Percentiles rank a stretch among this genome's conserved stretches.
Conservation (phyloP, 2,329 filamentous ascomycete genomes). For the Fusarium torreyae region DNA sequence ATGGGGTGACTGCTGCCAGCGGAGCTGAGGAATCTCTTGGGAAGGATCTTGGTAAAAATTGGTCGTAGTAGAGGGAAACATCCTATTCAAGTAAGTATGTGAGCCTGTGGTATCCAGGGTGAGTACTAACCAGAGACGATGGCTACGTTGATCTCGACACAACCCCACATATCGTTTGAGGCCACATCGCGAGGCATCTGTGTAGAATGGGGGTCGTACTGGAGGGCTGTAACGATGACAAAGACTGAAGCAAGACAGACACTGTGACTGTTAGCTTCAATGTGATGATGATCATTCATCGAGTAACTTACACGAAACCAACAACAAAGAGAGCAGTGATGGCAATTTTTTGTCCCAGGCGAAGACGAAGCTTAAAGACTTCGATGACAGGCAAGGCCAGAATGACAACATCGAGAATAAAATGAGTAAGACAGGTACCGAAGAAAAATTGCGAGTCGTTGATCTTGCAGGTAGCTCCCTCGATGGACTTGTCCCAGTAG, state of each 20-base stretch:
- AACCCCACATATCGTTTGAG: conserved; percentile 38
- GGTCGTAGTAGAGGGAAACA: conserved; percentile 47
- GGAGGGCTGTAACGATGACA: conserved; percentile 30
- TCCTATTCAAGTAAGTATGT: conserved; percentile 3
- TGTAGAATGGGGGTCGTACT: conserved; percentile 35
- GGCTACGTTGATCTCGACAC: conserved; percentile 44
- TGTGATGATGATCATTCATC: fast-evolving
- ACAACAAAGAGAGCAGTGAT: conserved; percentile 51
- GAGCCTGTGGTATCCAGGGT: too few species aligned
- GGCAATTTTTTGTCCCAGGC: conserved; percentile 49
- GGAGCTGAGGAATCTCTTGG: conserved; percentile 44
- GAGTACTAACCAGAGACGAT: conserved; percentile 40
- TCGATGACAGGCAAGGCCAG: conserved; percentile 52
- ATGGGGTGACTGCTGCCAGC: conserved; percentile 43
- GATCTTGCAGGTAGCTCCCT: conserved; percentile 51
- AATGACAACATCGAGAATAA: conserved; percentile 53
- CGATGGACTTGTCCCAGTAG: conserved; percentile 53
- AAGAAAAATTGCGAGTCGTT: conserved; percentile 54
- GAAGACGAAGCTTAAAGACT: conserved; percentile 51
- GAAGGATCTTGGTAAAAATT: conserved; percentile 43
- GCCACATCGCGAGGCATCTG: conserved; percentile 44
- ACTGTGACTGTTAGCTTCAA: conserved; percentile 18
- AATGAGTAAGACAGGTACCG: conserved; percentile 52
- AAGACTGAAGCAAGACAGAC: conserved; percentile 43
- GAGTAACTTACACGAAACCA: conserved; percentile 47